A percentile compares a stretch with the other conserved stretches of the same genome.
Conservation (phyloP, 768 basidiomycete species). For the Trametes cinnabarina region DNA sequence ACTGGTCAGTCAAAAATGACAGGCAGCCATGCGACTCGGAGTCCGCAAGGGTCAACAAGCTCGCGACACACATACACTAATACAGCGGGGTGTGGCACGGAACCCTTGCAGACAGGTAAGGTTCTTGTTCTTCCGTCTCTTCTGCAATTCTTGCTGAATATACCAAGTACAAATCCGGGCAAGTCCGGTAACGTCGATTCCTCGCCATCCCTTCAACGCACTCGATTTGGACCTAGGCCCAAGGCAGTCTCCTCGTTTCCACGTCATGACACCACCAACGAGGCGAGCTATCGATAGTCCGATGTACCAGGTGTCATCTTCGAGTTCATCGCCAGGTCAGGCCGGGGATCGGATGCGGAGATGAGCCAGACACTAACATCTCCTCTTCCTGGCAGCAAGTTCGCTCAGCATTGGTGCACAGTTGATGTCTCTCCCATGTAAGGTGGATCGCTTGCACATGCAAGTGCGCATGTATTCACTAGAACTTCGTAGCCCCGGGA, state of each 20-base stretch:
- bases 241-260: neutral
- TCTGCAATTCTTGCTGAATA: neutral
- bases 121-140: neutral
- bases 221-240: slow-evolving; percentile 1
- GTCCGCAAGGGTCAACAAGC: neutral
- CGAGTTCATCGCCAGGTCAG: neutral
- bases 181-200: neutral
- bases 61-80: neutral
- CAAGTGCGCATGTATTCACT: no score
- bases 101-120: neutral
- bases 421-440: neutral
- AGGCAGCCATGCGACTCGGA: neutral
- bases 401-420: neutral
- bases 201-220: neutral
- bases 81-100: neutral
- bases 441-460: neutral
- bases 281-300: neutral
- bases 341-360: neutral
- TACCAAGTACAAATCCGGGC: neutral
- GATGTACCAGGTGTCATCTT: neutral
- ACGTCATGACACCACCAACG: neutral
- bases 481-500: no score
- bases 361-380: neutral
- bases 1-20: neutral
- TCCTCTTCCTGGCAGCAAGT: neutral